Percentiles rank a stretch among this genome's conserved stretches.
Conservation (phyloP, 2,329 filamentous ascomycete species). For the Cercospora nicotianae region DNA sequence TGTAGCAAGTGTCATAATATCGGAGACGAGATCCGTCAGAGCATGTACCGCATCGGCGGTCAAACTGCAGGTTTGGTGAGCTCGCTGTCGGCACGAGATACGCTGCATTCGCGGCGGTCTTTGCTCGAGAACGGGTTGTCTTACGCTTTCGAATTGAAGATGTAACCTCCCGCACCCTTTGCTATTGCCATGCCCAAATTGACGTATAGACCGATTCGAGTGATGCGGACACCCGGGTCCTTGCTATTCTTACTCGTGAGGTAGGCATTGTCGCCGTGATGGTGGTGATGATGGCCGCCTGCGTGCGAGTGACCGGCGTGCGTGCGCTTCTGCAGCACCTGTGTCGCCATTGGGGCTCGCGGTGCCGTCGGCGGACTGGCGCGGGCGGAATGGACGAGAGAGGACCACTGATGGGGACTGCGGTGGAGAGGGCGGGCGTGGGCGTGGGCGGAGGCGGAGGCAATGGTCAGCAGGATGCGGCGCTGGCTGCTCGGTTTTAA, state of each 20-base stretch:
- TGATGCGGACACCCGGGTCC: slow-evolving; percentile 92
- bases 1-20: slow-evolving; percentile 89
- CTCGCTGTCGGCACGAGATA: neutral
- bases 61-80: slow-evolving; percentile 18
- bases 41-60: slow-evolving; percentile 89
- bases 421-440: slow-evolving; percentile 12
- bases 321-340: slow-evolving; percentile 34
- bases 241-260: slow-evolving; percentile 79
- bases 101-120: neutral
- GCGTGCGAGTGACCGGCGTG: slow-evolving; percentile 38
- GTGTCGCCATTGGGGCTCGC: slow-evolving; percentile 8
- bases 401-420: slow-evolving; percentile 38
- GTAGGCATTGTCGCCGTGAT: slow-evolving; percentile 83
- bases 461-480: slow-evolving; percentile 22
- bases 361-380: slow-evolving; percentile 8
- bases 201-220: slow-evolving; percentile 79
- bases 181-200: slow-evolving; percentile 93
- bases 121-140: slow-evolving; percentile 10
- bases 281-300: slow-evolving; percentile 61
- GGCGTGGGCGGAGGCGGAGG: slow-evolving; percentile 8
- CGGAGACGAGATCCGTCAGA: slow-evolving; percentile 90
- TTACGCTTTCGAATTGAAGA: slow-evolving; percentile 81
- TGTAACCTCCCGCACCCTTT: slow-evolving; percentile 88
- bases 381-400: slow-evolving; percentile 35
- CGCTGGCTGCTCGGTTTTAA: slow-evolving; percentile 13